A percentile compares a stretch with the other conserved stretches of the same genome.
Evolutionary conservation across 176 grass and related monocot species (phyloP).

Genomic region (Triticum timopheevii): DNA sequence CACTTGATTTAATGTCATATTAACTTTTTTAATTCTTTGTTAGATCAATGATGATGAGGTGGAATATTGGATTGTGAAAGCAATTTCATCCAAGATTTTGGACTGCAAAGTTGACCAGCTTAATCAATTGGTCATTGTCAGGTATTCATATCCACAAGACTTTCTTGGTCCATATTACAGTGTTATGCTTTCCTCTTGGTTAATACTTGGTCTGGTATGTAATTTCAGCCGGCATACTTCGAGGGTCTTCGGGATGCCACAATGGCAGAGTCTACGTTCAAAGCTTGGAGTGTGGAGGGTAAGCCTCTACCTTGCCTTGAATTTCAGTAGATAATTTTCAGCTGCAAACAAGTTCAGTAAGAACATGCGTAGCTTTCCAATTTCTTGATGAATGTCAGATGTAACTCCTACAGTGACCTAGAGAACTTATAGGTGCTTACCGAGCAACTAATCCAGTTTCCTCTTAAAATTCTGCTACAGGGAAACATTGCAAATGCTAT

Average conservation of each 20-base stretch:
- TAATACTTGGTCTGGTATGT: not conserved
- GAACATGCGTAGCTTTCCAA: not conserved
- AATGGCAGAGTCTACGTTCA: slow-evolving; percentile 80
- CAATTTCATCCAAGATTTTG: slow-evolving; percentile 73
- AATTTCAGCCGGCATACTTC: slow-evolving; percentile 72
- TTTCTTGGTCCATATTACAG: not conserved
- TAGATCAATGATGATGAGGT: slow-evolving; percentile 93
- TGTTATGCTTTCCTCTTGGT: not conserved
- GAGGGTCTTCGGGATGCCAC: slow-evolving; percentile 64
- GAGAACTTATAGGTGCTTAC: not conserved
- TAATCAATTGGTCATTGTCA: slow-evolving; percentile 70
- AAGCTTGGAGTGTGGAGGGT: slow-evolving; percentile 94
- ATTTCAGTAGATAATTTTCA: not conserved
- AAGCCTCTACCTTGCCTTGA: not conserved
- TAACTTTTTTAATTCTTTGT: not conserved
- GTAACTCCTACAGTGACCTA: not conserved
- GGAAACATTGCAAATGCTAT: slow-evolving; percentile 81
- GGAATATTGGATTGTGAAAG: slow-evolving; percentile 95
- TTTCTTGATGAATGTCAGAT: not conserved
- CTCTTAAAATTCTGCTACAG: slow-evolving; percentile 40
- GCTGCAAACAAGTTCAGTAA: not conserved
- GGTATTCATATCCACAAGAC: slow-evolving; percentile 33
- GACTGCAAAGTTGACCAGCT: slow-evolving; percentile 88
- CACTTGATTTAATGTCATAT: not conserved
- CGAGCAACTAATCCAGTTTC: not conserved